Percentiles rank a stretch among this genome's conserved stretches.
Conservation (phyloP, 345 rosid genomes). For the Populus davidiana region DNA sequence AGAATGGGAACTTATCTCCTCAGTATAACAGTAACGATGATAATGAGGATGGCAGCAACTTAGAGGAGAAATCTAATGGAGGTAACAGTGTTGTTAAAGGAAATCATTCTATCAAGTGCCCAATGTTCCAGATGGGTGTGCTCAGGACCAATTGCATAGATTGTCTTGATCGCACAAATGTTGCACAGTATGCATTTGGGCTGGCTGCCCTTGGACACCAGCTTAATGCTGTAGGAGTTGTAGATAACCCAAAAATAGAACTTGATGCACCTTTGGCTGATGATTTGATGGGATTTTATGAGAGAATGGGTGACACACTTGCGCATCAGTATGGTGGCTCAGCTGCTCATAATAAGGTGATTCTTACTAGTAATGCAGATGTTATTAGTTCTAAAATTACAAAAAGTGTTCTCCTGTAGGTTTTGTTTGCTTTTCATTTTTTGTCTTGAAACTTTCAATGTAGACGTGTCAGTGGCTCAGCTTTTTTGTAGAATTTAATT, state of each 20-base stretch:
- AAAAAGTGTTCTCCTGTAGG: background rate
- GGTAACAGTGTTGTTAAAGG: conserved; percentile 45
- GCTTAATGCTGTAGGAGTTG: conserved; percentile 74
- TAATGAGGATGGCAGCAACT: conserved; percentile 41
- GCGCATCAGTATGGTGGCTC: conserved; percentile 92
- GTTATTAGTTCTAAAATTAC: background rate
- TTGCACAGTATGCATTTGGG: conserved; percentile 95
- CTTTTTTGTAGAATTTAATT: background rate
- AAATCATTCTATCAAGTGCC: conserved; percentile 45
- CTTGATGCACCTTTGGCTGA: conserved; percentile 80
- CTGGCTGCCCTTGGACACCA: conserved; percentile 93
- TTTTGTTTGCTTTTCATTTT: background rate
- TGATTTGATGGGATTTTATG: conserved; percentile 79
- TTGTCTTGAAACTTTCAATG: background rate
- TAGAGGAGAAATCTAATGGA: conserved; percentile 42
- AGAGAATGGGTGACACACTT: conserved; percentile 85
- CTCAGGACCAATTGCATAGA: conserved; percentile 98
- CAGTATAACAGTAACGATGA: conserved; percentile 41
- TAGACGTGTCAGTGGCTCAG: background rate
- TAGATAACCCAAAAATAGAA: conserved; percentile 62
- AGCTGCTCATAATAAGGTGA: conserved; percentile 82
- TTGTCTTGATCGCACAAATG: conserved; percentile 98
- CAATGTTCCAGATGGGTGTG: conserved; percentile 78
- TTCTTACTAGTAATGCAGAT: background rate
- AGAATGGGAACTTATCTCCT: conserved; percentile 34